These are phyloP conservation scores for Arctium minus DNA, from an alignment of 129 eudicot species.

Conservation along the genomic window DNA sequence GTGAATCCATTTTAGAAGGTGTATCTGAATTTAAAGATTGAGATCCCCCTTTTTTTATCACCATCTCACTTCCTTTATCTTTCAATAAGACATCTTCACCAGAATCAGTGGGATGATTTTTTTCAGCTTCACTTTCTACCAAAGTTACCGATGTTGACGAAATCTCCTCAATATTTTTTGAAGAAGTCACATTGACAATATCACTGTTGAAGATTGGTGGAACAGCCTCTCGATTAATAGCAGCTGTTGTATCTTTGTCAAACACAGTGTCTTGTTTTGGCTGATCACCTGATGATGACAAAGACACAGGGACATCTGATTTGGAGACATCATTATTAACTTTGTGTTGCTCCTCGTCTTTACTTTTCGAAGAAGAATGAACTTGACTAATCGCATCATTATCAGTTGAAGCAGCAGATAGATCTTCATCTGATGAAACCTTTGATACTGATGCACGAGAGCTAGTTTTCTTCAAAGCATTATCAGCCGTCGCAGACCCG, in stretches of 20 bases:
- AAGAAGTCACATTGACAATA: constrained; percentile 26
- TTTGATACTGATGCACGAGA: constrained; percentile 38
- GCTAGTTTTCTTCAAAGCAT: constrained; percentile 38
- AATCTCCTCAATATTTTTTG: constrained; percentile 29
- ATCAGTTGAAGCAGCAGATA: constrained; percentile 31
- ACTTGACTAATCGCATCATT: constrained; percentile 22
- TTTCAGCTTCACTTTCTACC: constrained; percentile 36
- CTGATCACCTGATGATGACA: constrained; percentile 32
- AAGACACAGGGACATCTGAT: constrained; percentile 35
- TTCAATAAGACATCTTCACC: constrained; percentile 36
- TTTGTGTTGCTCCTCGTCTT: constrained; percentile 37
- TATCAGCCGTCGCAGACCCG: constrained; percentile 38
- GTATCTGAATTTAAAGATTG: constrained; percentile 41
- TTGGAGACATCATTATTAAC: constrained; percentile 32
- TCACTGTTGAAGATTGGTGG: constrained; percentile 40
- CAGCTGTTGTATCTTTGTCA: constrained; percentile 31
- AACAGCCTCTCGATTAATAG: constrained; percentile 25
- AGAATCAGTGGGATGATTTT: constrained; percentile 40
- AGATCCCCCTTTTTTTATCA: constrained; percentile 36
- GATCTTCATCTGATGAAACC: constrained; percentile 36
- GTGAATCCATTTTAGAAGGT: constrained; percentile 29
- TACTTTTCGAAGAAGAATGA: constrained; percentile 26
- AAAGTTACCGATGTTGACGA: constrained; percentile 28
- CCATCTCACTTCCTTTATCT: constrained; percentile 39
- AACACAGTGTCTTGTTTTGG: constrained; percentile 32